These are phyloP conservation scores for Populus hybrid DNA, from an alignment of 441 rosid species.

Conservation along the genomic window DNA sequence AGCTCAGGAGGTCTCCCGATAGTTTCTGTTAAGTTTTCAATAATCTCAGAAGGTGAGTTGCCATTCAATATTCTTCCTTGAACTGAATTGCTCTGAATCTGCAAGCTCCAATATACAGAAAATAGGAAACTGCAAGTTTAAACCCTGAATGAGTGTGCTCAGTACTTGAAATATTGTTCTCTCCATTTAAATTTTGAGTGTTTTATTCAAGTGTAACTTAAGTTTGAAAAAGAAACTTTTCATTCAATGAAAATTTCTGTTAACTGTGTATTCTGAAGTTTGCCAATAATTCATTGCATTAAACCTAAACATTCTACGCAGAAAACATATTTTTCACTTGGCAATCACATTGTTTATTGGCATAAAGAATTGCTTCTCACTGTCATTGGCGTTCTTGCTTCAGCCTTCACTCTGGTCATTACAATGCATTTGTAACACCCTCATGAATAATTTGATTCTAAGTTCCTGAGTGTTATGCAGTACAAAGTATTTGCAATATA, in stretches of 20 bases:
- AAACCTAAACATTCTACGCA: neutral
- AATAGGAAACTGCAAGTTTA: conserved; percentile 32
- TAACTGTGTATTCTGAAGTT: neutral
- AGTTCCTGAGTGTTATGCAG: neutral
- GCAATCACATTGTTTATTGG: neutral
- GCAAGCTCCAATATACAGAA: conserved; percentile 39
- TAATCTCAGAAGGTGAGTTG: conserved; percentile 55
- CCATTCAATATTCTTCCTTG: conserved; percentile 59
- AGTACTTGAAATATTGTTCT: neutral
- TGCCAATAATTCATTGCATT: neutral
- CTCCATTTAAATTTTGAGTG: neutral
- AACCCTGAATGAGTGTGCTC: conserved; percentile 12
- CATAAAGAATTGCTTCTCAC: neutral
- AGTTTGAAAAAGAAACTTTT: neutral
- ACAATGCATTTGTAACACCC: neutral
- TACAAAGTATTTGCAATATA: neutral
- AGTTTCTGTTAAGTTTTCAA: conserved; percentile 49
- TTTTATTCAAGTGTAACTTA: neutral
- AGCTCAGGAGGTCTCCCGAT: conserved; percentile 72
- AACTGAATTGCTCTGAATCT: conserved; percentile 53
- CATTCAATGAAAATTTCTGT: neutral
- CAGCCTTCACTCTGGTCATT: neutral
- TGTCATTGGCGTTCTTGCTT: neutral
- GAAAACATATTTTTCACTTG: neutral
- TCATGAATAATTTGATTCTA: neutral